Evolutionary conservation across 2,329 filamentous ascomycete genomes (phyloP), one percentile per base, ranked within the genome.

Genomic region (Ascocoryne sarcoides): DNA sequence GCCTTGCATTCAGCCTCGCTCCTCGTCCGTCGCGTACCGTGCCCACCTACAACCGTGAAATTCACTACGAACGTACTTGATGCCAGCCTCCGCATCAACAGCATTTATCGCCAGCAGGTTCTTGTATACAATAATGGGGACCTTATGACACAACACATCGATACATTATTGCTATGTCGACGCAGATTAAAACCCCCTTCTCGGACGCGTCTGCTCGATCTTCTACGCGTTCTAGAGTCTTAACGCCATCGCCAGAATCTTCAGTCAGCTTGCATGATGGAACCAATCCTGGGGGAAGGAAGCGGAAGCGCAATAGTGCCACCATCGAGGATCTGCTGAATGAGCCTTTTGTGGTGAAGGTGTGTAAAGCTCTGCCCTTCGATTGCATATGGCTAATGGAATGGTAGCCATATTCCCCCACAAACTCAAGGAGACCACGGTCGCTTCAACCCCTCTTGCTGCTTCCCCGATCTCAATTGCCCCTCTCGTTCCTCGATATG

Each of bases 401-500:
- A 32, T 43, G 37, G 36, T 40, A 81, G 76, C 69, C 75, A 30
- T 66, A 79, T 53, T 76, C 75, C 10, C 14, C 32, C 12, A 71
- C 68, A 34, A 61, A 73, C 33, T 65, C 69, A 23, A 52, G 67
- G 17, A 73, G 71, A 51, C 72, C 76, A 36, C 69, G 71, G 43
- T 68, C 67, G 17, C 62, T 82, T 37, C 70, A 75, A 36, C 76
- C 76, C 3, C 57, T 82, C 37, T 75, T 81, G 67, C 63, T 84
- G 18, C 61, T 84, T 3, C 70, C 75, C 19, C 73, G 81, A 50
- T 67, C 78, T 49, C 63, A 71, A 44, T 65, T 84, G 4, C 65
- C 73, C 4, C 63, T 84, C n/a, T 75, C 76, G 1, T 73, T 60
- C 48, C 70, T 84, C 42, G 79, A 83, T 53, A 66, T 78, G 29